Evolutionary conservation across 2,329 filamentous ascomycete species (phyloP), one percentile per base, ranked within the genome.

Genomic region (Pseudogymnoascus sp.): DNA sequence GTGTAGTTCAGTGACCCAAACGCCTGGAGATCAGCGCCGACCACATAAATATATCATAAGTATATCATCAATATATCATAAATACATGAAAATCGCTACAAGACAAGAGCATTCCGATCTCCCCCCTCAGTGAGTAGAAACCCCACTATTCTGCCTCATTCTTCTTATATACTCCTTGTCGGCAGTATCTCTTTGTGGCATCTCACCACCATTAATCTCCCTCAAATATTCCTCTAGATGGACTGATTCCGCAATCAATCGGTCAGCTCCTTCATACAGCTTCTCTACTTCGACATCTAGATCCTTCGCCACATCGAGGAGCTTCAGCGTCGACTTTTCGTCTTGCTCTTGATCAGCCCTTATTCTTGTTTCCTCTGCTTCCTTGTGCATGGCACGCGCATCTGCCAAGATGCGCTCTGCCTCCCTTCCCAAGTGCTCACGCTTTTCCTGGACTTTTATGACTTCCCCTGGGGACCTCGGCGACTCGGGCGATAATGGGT

Each of bases 101-200:
- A 46, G 21, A 46, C 42, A 25, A 14, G n/a, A 56, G 10, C n/a
- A 56, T 56, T 36, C 25, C 28, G 16, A 21, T 21, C 18, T 34
- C 10, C 28, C 50, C n/a, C 50, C n/a, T 34, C 50, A 56, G 34
- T 56, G 34, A 56, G 50, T 36, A 16, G 50, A 18, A 56, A 56
- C 50, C 28, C 28, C 50, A 56, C 50, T 56, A 16, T 5, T 14
- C 50, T 56, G 50, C 10, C 50, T 56, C 50, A 56, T 56, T 16
- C 50, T 34, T 36, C 50, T 56, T 34, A 56, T 56, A 36, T 56
- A 56, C 50, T 18, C 50, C 50, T 36, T 56, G 28, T 56, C 50
- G 16, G 28, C 50, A 56, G 50, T 8, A 56, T 56, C 50, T 18
- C 28, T 36, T 56, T 36, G 50, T 14, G 50, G 28, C 50, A 56